These are phyloP conservation scores for Prunus kanzakura DNA, from an alignment of 306 rosid species.

Conservation along the genomic window DNA sequence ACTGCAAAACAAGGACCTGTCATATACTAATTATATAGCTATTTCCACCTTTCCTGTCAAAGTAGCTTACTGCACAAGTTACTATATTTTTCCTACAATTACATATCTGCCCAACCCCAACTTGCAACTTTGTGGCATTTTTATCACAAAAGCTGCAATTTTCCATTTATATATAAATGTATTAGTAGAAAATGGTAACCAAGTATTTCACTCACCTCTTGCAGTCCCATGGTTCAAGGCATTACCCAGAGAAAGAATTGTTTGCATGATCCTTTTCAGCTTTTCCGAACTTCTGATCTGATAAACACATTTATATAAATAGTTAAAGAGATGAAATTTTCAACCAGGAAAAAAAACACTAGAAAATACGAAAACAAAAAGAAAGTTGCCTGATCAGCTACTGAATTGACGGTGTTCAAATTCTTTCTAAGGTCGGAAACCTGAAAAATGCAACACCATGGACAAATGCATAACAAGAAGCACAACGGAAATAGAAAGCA, in stretches of 20 bases:
- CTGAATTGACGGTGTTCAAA: conserved; percentile 69
- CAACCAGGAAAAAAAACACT: conserved; percentile 4
- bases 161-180: neutral
- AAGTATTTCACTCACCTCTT: conserved; percentile 62
- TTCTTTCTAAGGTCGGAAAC: conserved; percentile 75
- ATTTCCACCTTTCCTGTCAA: neutral
- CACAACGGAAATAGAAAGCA: conserved; percentile 18
- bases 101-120: neutral
- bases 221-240: conserved; percentile 99
- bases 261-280: conserved; percentile 98
- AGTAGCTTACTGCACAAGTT: neutral
- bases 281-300: conserved; percentile 91
- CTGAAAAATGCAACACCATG: conserved; percentile 40
- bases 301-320: conserved; percentile 29
- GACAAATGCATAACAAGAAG: conserved; percentile 22
- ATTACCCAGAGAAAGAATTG: conserved; percentile 96
- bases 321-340: conserved; percentile 21
- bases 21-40: too few species aligned
- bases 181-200: conserved; percentile 4
- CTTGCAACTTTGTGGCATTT: neutral
- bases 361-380: conserved; percentile 11
- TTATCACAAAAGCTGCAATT: neutral
- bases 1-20: neutral
- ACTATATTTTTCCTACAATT: neutral
- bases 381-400: conserved; percentile 74